Evolutionary conservation across 2,329 filamentous ascomycete species (phyloP).

Genomic region (Talaromyces sp.): DNA sequence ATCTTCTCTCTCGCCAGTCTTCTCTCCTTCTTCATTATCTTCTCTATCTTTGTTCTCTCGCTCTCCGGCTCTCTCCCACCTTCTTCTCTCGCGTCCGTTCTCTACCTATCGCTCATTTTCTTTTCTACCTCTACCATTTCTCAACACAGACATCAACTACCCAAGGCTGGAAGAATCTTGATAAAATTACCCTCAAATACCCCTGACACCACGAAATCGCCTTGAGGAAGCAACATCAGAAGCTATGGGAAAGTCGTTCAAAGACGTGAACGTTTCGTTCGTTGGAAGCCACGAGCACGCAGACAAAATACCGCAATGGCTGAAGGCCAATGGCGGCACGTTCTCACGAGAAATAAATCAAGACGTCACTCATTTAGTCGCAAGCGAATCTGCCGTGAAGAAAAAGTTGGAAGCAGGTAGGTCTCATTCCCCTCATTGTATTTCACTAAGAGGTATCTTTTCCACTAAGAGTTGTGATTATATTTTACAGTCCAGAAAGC

Average conservation of each 20-base stretch:
- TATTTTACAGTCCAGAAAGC: slow-evolving; percentile 34
- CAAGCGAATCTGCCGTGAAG: slow-evolving; percentile 57
- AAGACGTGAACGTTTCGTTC: slow-evolving; percentile 49
- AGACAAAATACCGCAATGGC: slow-evolving; percentile 61
- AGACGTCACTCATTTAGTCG: slow-evolving; percentile 67
- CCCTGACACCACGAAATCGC: neutral
- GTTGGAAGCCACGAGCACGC: slow-evolving; percentile 53
- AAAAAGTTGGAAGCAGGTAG: slow-evolving; percentile 38
- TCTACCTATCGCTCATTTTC: no score
- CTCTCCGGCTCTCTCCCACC: no score
- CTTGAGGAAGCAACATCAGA: neutral
- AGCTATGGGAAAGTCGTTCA: slow-evolving; percentile 43
- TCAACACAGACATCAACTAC: no score
- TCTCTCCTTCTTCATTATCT: no score
- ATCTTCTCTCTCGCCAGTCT: no score
- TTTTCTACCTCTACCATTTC: no score
- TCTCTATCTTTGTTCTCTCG: no score
- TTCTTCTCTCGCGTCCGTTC: no score
- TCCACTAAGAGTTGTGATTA: neutral
- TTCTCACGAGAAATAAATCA: slow-evolving; percentile 49
- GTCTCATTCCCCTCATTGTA: neutral
- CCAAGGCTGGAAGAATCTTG: no score
- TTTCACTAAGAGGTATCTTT: neutral
- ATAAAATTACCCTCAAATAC: no score
- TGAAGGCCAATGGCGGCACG: slow-evolving; percentile 55